phyloP scores from a whole-genome alignment of 2,329 filamentous ascomycete genomes.

The Microsporum canis region DNA sequence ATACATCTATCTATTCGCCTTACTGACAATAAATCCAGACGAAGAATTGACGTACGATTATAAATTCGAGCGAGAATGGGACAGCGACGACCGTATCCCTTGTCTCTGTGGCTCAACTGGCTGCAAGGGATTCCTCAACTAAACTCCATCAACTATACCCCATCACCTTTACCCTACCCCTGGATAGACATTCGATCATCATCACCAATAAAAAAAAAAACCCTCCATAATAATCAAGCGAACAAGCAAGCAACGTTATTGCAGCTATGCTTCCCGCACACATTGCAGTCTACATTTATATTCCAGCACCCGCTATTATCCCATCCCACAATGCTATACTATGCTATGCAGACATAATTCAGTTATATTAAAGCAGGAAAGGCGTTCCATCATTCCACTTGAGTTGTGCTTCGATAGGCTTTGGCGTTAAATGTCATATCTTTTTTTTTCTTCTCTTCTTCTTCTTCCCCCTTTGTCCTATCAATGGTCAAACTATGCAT shows the following conservation, averaged over 20 bases:
- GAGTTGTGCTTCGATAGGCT: neutral
- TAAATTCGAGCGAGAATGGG: conserved; percentile 97
- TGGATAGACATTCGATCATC: neutral
- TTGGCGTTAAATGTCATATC: neutral
- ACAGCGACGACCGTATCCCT: conserved; percentile 87
- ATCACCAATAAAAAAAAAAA: neutral
- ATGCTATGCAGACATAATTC: neutral
- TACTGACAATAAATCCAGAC: conserved; percentile 46
- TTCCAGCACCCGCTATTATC: neutral
- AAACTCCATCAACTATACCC: neutral
- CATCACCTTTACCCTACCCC: neutral
- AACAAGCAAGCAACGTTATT: neutral
- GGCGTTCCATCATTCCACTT: neutral
- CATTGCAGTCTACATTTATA: neutral
- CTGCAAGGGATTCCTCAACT: conserved; percentile 99
- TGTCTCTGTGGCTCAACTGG: conserved; percentile 92
- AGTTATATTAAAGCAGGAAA: neutral
- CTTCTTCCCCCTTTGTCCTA: neutral
- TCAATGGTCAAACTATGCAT: neutral
- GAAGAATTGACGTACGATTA: conserved; percentile 99
- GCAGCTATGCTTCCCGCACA: neutral
- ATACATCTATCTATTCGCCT: neutral
- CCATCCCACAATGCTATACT: neutral
- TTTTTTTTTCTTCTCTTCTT: neutral
- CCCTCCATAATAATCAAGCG: neutral